Evolutionary conservation across 768 basidiomycete species (phyloP), one percentile per base, ranked within the genome.

Genomic region (Tricholoma furcatifolium): DNA sequence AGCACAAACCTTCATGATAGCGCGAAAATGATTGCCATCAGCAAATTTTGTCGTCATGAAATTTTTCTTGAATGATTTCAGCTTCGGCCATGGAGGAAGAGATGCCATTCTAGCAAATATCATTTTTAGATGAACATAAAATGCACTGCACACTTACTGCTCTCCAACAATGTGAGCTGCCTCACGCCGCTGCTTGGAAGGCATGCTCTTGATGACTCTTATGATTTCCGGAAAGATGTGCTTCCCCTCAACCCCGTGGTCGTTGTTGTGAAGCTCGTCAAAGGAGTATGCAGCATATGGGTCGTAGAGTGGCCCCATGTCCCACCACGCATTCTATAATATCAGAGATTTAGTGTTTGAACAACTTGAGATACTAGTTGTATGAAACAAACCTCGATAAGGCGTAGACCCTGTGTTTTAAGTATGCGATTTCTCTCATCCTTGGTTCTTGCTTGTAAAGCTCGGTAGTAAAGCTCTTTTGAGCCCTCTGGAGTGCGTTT

Each of bases 301-400:
- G 54, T 75, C 70, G 7, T 69, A 73, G 48, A 63, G 31, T 17
- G 27, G 27, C 4, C 21, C 36, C 17, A 78, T 31, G 1, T 32
- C 35, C 73, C 74, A 77, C 51, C 78, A 78, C 4, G 68, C 66
- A 64, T 75, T 78, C 74, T 76, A 48, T 8, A 34, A 34, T 14
- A 14, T 12, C 7, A 7, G 7, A 4, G 7, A 18, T 2, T 23
- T n/a, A 51, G 27, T 24, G 27, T 23, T 15, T 30, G 31, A 44
- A 11, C 21, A 38, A 31, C 9, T 31, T 21, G 27, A 11, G 21
- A n/a, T n/a, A n/a, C n/a, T 43, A 20, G n/a, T 44, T 48, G 51
- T 15, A 12, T 30, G 56, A 53, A 27, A 17, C 47, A 34, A 46
- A 68, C 67, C 51, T 60, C 43, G 36, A 69, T 51, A 21, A 45